Base-by-base conservation (phyloP, 2,329 filamentous ascomycete species). In the Rutstroemia sp. region DNA sequence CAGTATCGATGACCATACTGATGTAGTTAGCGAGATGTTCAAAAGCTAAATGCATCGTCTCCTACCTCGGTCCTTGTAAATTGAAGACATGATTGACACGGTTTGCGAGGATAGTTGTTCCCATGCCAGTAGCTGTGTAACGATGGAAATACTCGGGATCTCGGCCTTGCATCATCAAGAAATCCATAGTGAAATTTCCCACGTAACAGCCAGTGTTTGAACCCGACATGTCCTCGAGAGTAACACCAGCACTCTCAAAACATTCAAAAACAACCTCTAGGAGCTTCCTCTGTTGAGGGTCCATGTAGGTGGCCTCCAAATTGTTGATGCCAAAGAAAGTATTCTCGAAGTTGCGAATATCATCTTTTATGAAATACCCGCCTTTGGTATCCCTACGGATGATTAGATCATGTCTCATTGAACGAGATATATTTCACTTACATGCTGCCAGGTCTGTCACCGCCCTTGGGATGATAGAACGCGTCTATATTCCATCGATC, bases 1-100 rank as follows among this genome's bases (percentile, higher is more conserved):
- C 75, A n/a, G 75, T 76, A 51, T 76, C 71, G 12, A 77, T 69
- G 4, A 73, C 74, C 59, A 76, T 68, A 19, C 70, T 72, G 6
- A 12, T 39, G 37, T n/a, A 39, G 10, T 39, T 12, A n/a, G 10
- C 3, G 1, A 12, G n/a, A 39, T 39, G n/a, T 12, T 39, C 12
- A 3, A 12, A 12, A 39, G n/a, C 3, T 39, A 39, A 3, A 4
- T 48, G 23, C 23, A 23, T 23, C 5, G 2, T 23, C 4, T 5
- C 4, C 23, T 23, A 23, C 23, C 23, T 23, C 4, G 23, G 23
- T 3, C 23, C 23, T 23, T 23, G 23, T 23, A 23, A 3, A 23
- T 23, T 23, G 23, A 23, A 23, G 23, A 23, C 23, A 23, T 23
- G 23, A 23, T 23, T 23, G 5, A 23, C 23, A 23, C 45, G 27